phyloP scores from a whole-genome alignment of 2,329 filamentous ascomycete species.

The Cladosporium cucumerinum region DNA sequence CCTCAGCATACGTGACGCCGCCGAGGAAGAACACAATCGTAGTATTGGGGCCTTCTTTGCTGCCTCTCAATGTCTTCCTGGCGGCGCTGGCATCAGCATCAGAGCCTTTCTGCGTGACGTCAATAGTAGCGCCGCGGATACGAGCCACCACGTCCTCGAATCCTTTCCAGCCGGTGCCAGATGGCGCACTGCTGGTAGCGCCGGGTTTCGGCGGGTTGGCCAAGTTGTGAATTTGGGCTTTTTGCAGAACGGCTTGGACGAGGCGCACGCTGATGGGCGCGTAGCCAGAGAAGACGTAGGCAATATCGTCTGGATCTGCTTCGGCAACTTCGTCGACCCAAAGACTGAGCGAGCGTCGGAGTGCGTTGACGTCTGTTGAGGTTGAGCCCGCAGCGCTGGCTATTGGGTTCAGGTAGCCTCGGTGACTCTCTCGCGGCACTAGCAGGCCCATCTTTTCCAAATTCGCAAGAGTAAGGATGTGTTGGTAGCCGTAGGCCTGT shows the following conservation, averaged over 20 bases:
- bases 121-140: constrained; percentile 83
- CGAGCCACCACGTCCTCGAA: constrained; percentile 92
- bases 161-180: constrained; percentile 80
- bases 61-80: constrained; percentile 74
- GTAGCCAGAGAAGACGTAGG: constrained; percentile 98
- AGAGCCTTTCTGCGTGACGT: constrained; percentile 85
- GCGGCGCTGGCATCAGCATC: constrained; percentile 83
- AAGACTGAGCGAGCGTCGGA: constrained; percentile 80
- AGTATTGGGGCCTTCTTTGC: constrained; percentile 61
- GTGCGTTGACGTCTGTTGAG: constrained; percentile 73
- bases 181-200: constrained; percentile 36
- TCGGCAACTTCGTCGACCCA: constrained; percentile 97
- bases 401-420: constrained; percentile 78
- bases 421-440: constrained; percentile 66
- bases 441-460: constrained; percentile 89
- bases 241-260: constrained; percentile 89
- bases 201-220: constrained; percentile 41
- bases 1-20: constrained; percentile 95
- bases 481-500: constrained; percentile 92
- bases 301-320: constrained; percentile 86
- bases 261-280: constrained; percentile 87
- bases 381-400: constrained; percentile 53
- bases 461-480: constrained; percentile 81
- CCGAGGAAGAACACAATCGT: constrained; percentile 96
- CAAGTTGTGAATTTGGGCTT: constrained; percentile 69